Percentiles rank a stretch among this genome's conserved stretches.
phyloP scores from a whole-genome alignment of 2,329 filamentous ascomycete species.

The Endothia cerciana region DNA sequence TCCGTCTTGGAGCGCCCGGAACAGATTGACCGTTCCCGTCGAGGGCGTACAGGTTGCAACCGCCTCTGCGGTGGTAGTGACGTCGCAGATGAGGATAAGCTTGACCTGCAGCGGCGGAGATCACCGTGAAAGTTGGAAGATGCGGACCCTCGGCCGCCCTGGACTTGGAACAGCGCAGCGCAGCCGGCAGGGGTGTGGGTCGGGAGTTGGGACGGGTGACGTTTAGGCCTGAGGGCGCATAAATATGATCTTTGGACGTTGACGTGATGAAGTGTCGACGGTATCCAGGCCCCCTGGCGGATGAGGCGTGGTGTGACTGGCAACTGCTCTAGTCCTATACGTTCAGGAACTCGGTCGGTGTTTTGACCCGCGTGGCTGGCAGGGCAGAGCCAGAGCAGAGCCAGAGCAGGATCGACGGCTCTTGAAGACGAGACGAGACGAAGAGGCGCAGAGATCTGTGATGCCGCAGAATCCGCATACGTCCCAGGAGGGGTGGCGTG shows the following conservation, averaged over 20 bases:
- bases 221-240: not conserved
- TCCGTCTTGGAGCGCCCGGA: not conserved
- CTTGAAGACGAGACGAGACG: slow-evolving; percentile 9
- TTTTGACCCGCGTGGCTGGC: not conserved
- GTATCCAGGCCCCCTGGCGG: not conserved
- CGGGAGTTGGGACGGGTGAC: not conserved
- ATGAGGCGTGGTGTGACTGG: not conserved
- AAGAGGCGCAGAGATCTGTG: not conserved
- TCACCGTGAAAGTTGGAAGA: not conserved
- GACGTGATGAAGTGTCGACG: not conserved
- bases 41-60: not conserved
- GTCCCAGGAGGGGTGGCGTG: not conserved
- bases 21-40: not conserved
- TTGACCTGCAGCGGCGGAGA: slow-evolving; percentile 8
- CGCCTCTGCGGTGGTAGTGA: not conserved
- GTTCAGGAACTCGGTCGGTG: no score
- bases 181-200: slow-evolving; percentile 4
- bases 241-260: not conserved
- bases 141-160: not conserved
- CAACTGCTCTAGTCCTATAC: no score
- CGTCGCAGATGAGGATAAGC: slow-evolving; percentile 4
- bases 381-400: not conserved
- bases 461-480: not conserved
- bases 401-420: not conserved
- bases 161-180: not conserved